A percentile compares a stretch with the other conserved stretches of the same genome.
These are phyloP conservation scores for Rhypophila decipiens DNA, from an alignment of 495 filamentous ascomycete species.

Conservation along the genomic window DNA sequence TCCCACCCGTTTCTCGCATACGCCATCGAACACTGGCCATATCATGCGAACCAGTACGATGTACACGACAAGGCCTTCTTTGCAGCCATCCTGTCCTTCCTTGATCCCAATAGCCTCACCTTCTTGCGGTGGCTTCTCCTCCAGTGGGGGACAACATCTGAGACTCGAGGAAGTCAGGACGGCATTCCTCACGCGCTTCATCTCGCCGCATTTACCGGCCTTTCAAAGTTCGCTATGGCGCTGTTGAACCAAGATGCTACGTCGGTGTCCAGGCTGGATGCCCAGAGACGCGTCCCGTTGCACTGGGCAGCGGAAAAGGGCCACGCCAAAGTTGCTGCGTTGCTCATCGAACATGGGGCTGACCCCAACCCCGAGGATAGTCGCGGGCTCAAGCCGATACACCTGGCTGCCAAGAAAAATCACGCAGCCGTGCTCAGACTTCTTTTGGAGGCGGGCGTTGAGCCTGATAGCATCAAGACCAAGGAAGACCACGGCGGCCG, in stretches of 20 bases:
- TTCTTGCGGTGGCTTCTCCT: slow-evolving; percentile 6
- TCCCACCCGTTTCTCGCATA: neutral
- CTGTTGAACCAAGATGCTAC: neutral
- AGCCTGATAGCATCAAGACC: slow-evolving; percentile 22
- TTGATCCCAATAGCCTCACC: neutral
- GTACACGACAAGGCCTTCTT: too few species aligned
- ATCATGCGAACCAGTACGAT: neutral
- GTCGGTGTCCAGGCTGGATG: neutral
- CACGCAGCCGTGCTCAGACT: slow-evolving; percentile 13
- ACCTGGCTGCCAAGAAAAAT: slow-evolving; percentile 15
- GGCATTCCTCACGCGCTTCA: slow-evolving; percentile 3
- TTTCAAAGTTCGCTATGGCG: slow-evolving; percentile 6
- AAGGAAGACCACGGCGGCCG: slow-evolving; percentile 8
- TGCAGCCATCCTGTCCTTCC: neutral
- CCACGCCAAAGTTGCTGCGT: neutral
- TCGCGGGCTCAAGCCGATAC: slow-evolving; percentile 19
- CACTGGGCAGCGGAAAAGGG: slow-evolving; percentile 5
- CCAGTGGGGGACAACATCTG: too few species aligned
- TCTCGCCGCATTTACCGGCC: slow-evolving; percentile 6
- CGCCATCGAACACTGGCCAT: neutral
- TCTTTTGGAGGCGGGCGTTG: slow-evolving; percentile 22
- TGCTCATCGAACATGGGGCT: slow-evolving; percentile 10
- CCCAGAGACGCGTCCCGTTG: neutral
- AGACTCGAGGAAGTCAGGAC: neutral
- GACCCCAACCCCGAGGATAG: slow-evolving; percentile 11